phyloP scores from a whole-genome alignment of 345 rosid species.

The Rubroshorea leprosula region DNA sequence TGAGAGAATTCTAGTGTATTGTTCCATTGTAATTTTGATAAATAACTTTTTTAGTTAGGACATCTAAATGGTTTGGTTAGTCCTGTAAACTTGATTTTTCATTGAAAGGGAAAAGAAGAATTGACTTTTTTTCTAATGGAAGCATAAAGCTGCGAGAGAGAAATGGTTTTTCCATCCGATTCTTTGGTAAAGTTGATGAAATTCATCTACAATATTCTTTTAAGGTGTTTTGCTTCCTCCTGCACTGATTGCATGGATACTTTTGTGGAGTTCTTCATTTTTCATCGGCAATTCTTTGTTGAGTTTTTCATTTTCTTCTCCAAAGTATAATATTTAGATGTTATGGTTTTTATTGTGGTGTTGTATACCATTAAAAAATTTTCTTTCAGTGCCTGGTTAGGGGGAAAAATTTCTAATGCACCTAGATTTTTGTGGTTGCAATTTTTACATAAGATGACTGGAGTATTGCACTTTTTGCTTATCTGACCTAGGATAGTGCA shows the following conservation, averaged over 20 bases:
- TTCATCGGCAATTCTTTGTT: too few species aligned
- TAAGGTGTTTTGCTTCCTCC: not conserved
- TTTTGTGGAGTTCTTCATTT: not conserved
- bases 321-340: too few species aligned
- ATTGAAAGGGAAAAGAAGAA: not conserved
- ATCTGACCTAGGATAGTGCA: not conserved
- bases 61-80: conserved; percentile 13
- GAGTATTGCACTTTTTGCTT: not conserved
- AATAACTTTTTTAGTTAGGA: conserved; percentile 7
- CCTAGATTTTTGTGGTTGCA: not conserved
- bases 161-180: not conserved
- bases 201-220: not conserved
- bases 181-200: not conserved
- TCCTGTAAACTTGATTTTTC: conserved; percentile 11
- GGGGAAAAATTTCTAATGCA: too few species aligned
- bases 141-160: not conserved
- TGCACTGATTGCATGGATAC: not conserved
- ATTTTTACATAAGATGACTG: not conserved
- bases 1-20: not conserved
- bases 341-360: too few species aligned
- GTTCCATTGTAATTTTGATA: conserved; percentile 8
- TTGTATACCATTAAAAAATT: not conserved
- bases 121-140: conserved; percentile 5
- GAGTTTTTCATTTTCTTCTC: not conserved
- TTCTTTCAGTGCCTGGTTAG: not conserved